Percentiles rank a stretch among this genome's conserved stretches.
Conservation (phyloP, 78 protist species). For the Dictyostelium intermedium region DNA sequence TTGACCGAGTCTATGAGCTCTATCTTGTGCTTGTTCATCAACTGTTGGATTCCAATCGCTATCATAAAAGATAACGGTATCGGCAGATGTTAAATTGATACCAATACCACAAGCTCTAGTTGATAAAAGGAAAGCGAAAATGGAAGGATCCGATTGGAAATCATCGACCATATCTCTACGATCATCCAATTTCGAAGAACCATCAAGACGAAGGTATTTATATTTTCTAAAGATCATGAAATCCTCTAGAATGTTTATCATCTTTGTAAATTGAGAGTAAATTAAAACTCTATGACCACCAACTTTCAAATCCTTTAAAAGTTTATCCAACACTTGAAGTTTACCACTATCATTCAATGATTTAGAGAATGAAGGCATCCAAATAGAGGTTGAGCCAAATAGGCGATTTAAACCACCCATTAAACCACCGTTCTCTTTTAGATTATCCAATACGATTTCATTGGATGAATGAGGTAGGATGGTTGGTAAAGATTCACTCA, state of each 20-base stretch:
- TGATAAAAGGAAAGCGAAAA: conserved; percentile 91
- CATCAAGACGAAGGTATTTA: conserved; percentile 93
- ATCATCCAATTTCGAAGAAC: conserved; percentile 85
- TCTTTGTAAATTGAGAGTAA: conserved; percentile 94
- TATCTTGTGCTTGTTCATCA: conserved; percentile 96
- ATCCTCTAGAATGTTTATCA: conserved; percentile 94
- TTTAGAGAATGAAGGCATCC: conserved; percentile 73
- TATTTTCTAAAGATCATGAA: conserved; percentile 74
- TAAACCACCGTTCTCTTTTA: conserved; percentile 14
- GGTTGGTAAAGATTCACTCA: not conserved
- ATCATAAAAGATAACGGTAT: conserved; percentile 98
- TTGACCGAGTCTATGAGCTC: conserved; percentile 95
- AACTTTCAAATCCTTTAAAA: conserved; percentile 72
- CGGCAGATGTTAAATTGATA: conserved; percentile 98
- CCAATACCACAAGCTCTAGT: conserved; percentile 99
- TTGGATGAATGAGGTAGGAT: not conserved
- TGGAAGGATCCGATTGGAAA: conserved; percentile 83
- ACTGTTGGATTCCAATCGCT: conserved; percentile 97
- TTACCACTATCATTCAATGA: conserved; percentile 86
- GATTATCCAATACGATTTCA: not conserved
- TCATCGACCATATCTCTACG: conserved; percentile 91
- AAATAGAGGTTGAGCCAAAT: conserved; percentile 59
- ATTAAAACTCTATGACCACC: conserved; percentile 93
- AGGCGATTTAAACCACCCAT: conserved; percentile 9
- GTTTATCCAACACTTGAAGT: conserved; percentile 81